A percentile compares a stretch with the other conserved stretches of the same genome.
phyloP scores from a whole-genome alignment of 164 flowering plant species.

The Berberis vulgaris region DNA sequence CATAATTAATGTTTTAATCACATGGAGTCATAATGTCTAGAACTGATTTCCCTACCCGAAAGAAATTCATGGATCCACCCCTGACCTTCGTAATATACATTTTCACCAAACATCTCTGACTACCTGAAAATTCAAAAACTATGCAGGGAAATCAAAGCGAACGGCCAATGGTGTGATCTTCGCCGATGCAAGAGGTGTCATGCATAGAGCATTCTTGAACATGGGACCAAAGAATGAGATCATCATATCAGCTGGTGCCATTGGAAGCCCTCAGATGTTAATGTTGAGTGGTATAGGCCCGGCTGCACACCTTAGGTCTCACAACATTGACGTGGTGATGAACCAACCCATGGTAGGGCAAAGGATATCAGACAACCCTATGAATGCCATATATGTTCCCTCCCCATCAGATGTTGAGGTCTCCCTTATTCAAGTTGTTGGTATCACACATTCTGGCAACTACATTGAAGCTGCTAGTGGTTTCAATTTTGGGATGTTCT shows the following conservation, averaged over 20 bases:
- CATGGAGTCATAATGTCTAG: too few relatives aligned
- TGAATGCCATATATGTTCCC: conserved; percentile 64
- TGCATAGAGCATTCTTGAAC: conserved; percentile 40
- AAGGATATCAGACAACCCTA: conserved; percentile 80
- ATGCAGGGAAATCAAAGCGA: conserved; percentile 31
- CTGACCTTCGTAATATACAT: too few relatives aligned
- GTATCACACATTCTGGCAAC: conserved; percentile 54
- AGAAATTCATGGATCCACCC: too few relatives aligned
- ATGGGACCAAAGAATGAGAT: conserved; percentile 45
- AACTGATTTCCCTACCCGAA: too few relatives aligned
- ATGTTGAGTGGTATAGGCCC: conserved; percentile 84
- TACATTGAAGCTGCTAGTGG: conserved; percentile 78
- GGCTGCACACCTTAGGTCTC: conserved; percentile 27
- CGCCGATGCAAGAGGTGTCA: conserved; percentile 29
- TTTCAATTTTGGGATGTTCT: conserved; percentile 23
- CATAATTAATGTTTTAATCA: too few relatives aligned
- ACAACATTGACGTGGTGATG: conserved; percentile 36
- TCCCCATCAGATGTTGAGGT: conserved; percentile 61
- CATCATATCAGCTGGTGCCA: conserved; percentile 19
- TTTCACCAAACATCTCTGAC: too few relatives aligned
- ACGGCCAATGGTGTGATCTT: conserved; percentile 49
- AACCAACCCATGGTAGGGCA: conserved; percentile 69
- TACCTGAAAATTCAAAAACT: too few relatives aligned
- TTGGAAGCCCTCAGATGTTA: conserved; percentile 84
- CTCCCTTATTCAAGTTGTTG: conserved; percentile 71